Evolutionary conservation across 2,329 filamentous ascomycete genomes (phyloP).

Genomic region (Xylariaceae sp.): DNA sequence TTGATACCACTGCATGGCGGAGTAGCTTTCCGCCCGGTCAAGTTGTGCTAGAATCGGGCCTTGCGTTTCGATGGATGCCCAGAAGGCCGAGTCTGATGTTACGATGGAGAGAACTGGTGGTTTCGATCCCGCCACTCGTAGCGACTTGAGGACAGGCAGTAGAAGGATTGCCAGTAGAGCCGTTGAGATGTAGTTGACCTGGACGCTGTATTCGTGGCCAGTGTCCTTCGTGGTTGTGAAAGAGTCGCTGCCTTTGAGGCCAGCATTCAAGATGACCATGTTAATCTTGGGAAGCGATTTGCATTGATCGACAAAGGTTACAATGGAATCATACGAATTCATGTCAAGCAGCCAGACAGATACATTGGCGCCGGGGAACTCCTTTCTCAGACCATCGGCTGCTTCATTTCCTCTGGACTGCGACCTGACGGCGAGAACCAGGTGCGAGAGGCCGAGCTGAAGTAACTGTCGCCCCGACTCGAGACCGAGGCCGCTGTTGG

Average conservation of each 20-base stretch:
- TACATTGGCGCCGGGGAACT: slow-evolving; percentile 42
- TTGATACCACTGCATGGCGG: slow-evolving; percentile 27
- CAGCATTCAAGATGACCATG: slow-evolving; percentile 55
- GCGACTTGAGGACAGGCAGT: slow-evolving; percentile 38
- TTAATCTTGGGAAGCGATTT: slow-evolving; percentile 48
- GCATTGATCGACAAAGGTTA: slow-evolving; percentile 46
- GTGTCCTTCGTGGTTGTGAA: slow-evolving; percentile 38
- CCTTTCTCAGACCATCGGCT: slow-evolving; percentile 40
- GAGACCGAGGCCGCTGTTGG: slow-evolving; percentile 54
- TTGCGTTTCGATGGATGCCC: slow-evolving; percentile 26
- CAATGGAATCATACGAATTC: slow-evolving; percentile 50
- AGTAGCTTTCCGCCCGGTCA: slow-evolving; percentile 19
- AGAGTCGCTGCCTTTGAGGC: slow-evolving; percentile 31
- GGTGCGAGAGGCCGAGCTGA: slow-evolving; percentile 43
- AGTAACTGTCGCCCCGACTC: slow-evolving; percentile 51
- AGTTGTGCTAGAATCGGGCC: slow-evolving; percentile 27
- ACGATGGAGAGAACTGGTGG: slow-evolving; percentile 38
- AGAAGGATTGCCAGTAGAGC: slow-evolving; percentile 43
- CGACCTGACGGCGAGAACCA: slow-evolving; percentile 53
- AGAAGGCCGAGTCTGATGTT: slow-evolving; percentile 35
- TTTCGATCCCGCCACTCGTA: slow-evolving; percentile 2
- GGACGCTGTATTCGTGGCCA: slow-evolving; percentile 49
- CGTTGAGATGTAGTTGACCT: slow-evolving; percentile 50
- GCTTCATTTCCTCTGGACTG: slow-evolving; percentile 48
- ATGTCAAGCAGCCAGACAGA: slow-evolving; percentile 55